Percentiles rank a stretch among this genome's conserved stretches.
These are phyloP conservation scores for Diaporthe capsici DNA, from an alignment of 2,329 filamentous ascomycete genomes.

Conservation along the genomic window DNA sequence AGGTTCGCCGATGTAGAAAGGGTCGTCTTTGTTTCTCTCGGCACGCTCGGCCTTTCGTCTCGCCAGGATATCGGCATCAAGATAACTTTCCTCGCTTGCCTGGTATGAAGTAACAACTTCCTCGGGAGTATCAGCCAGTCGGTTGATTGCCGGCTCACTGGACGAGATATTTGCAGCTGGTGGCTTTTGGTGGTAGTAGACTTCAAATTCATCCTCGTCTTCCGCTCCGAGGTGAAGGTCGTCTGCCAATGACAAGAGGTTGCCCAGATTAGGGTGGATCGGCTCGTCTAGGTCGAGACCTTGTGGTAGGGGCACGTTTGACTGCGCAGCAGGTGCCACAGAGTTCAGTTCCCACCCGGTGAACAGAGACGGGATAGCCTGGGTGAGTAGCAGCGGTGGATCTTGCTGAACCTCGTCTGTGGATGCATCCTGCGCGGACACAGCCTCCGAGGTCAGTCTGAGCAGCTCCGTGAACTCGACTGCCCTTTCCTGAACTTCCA, in stretches of 20 bases:
- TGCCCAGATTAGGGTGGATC: constrained; percentile 82
- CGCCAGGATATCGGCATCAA: constrained; percentile 81
- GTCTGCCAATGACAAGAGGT: constrained; percentile 74
- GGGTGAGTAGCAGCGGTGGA: constrained; percentile 86
- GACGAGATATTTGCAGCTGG: constrained; percentile 66
- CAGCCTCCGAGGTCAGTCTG: constrained; percentile 87
- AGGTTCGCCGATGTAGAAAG: constrained; percentile 83
- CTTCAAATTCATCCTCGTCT: constrained; percentile 76
- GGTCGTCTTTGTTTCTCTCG: constrained; percentile 91
- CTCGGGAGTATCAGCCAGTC: constrained; percentile 61
- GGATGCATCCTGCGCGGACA: constrained; percentile 73
- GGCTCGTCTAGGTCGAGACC: constrained; percentile 84
- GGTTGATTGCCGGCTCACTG: constrained; percentile 67
- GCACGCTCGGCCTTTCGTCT: constrained; percentile 81
- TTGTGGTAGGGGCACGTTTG: constrained; percentile 84
- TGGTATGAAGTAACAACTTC: constrained; percentile 69
- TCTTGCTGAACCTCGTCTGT: constrained; percentile 71
- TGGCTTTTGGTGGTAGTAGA: constrained; percentile 73
- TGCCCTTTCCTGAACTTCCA: constrained; percentile 95
- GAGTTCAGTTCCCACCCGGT: constrained; percentile 91
- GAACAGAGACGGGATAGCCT: constrained; percentile 92
- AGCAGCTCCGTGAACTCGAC: constrained; percentile 94
- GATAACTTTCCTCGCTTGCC: constrained; percentile 73
- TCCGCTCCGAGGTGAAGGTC: constrained; percentile 62
- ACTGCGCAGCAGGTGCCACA: constrained; percentile 85